Evolutionary conservation across 306 rosid species (phyloP).

Genomic region (Mimosa pudica): DNA sequence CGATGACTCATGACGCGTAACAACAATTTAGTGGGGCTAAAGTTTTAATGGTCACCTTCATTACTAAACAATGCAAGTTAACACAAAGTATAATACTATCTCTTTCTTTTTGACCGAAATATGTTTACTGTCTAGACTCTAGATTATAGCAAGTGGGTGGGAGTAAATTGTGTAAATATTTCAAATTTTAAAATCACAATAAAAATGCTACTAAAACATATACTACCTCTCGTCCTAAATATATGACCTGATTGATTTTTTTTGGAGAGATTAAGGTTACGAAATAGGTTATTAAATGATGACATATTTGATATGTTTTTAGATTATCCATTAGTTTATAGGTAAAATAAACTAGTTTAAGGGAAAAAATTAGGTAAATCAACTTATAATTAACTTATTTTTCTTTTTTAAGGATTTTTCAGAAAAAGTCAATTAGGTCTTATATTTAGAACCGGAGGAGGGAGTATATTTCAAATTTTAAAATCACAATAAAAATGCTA

Average conservation of each 20-base stretch:
- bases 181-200: background rate
- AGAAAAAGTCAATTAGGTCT: too few species aligned
- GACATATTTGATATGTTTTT: too few species aligned
- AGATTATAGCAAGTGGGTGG: background rate
- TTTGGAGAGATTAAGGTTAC: too few species aligned
- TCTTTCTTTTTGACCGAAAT: background rate
- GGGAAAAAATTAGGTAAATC: too few species aligned
- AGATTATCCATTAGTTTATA: too few species aligned
- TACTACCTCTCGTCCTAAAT: too few species aligned
- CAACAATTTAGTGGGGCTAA: background rate
- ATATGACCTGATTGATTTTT: too few species aligned
- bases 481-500: background rate
- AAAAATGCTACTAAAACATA: background rate
- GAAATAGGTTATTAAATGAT: too few species aligned
- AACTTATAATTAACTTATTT: too few species aligned
- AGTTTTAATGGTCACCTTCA: background rate
- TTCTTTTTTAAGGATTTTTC: too few species aligned
- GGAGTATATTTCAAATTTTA: background rate
- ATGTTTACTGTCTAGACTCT: background rate
- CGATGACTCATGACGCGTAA: slow-evolving; percentile 24
- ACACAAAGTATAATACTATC: background rate
- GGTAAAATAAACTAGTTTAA: too few species aligned
- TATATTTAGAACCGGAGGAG: too few species aligned
- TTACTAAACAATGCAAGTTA: background rate
- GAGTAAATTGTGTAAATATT: background rate